Percentiles rank a stretch among this genome's conserved stretches.
These are phyloP conservation scores for Coprinopsis cinerea DNA, from an alignment of 768 basidiomycete species.

Conservation along the genomic window DNA sequence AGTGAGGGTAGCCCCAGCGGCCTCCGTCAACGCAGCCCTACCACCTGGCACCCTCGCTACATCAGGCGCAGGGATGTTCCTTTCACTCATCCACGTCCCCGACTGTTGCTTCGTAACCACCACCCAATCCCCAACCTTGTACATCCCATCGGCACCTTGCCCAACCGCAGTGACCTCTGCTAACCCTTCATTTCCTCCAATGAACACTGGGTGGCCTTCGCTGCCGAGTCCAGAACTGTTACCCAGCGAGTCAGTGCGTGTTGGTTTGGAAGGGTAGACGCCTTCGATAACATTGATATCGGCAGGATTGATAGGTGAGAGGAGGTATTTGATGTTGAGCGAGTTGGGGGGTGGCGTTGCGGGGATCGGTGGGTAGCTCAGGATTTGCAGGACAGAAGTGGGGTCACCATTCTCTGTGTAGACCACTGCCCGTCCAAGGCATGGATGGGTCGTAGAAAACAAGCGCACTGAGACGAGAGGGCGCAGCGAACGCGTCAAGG, in stretches of 20 bases:
- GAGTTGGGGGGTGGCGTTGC: conserved; percentile 45
- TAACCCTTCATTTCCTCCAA: conserved; percentile 76
- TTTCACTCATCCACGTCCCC: conserved; percentile 70
- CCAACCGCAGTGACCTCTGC: conserved; percentile 63
- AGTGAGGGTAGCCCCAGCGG: conserved; percentile 69
- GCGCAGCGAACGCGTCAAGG: neutral
- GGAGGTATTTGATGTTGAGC: conserved; percentile 59
- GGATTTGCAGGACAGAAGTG: conserved; percentile 46
- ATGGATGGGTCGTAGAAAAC: neutral
- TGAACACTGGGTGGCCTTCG: conserved; percentile 36
- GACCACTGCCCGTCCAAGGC: conserved; percentile 55
- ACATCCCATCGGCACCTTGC: conserved; percentile 33
- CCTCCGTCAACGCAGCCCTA: conserved; percentile 46
- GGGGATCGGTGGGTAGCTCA: conserved; percentile 47
- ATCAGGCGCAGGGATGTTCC: conserved; percentile 48
- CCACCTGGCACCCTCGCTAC: conserved; percentile 54
- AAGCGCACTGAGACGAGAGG: neutral
- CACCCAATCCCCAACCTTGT: conserved; percentile 66
- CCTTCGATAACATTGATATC: conserved; percentile 81
- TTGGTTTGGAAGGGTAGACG: conserved; percentile 68
- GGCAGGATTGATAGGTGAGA: conserved; percentile 77
- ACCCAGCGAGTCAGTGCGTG: conserved; percentile 28
- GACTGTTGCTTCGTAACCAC: conserved; percentile 59
- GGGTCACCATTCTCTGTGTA: conserved; percentile 61
- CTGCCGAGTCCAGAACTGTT: conserved; percentile 26